Evolutionary conservation across 305 asterid species (phyloP).

Genomic region (Rubia tinctorum): DNA sequence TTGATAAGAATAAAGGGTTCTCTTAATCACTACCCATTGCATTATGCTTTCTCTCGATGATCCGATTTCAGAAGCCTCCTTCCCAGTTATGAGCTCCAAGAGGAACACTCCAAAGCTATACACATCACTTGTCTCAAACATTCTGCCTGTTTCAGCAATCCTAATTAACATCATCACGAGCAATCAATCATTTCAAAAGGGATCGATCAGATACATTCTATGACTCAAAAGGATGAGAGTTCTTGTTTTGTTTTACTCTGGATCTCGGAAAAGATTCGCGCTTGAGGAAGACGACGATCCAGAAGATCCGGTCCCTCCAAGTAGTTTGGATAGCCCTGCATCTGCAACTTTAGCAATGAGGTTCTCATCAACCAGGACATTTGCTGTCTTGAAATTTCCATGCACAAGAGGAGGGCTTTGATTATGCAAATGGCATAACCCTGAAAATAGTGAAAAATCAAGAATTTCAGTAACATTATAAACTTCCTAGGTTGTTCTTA

Average conservation of each 20-base stretch:
- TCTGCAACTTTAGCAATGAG: constrained; percentile 73
- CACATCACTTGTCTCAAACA: constrained; percentile 42
- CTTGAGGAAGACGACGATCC: constrained; percentile 47
- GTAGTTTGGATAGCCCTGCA: constrained; percentile 49
- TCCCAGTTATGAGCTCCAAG: constrained; percentile 62
- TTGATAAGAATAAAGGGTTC: no score
- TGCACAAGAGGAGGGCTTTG: constrained; percentile 56
- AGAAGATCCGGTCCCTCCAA: constrained; percentile 37
- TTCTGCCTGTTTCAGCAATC: constrained; percentile 27
- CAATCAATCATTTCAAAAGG: not conserved
- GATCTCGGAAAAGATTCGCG: constrained; percentile 50
- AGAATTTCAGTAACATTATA: not conserved
- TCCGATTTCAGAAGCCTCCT: constrained; percentile 37
- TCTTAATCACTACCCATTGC: constrained; percentile 45
- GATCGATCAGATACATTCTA: not conserved
- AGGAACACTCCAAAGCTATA: constrained; percentile 75
- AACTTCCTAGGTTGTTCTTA: not conserved
- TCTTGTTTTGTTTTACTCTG: constrained; percentile 46
- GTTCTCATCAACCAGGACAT: constrained; percentile 75
- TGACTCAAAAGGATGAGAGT: not conserved
- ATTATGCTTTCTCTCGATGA: constrained; percentile 35
- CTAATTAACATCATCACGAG: constrained; percentile 25
- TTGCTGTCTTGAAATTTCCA: constrained; percentile 62
- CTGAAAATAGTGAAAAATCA: constrained; percentile 29
- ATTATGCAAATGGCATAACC: constrained; percentile 59